Evolutionary conservation across 352 stramenopile genomes (phyloP).

Genomic region (Phytophthora agathidicida): DNA sequence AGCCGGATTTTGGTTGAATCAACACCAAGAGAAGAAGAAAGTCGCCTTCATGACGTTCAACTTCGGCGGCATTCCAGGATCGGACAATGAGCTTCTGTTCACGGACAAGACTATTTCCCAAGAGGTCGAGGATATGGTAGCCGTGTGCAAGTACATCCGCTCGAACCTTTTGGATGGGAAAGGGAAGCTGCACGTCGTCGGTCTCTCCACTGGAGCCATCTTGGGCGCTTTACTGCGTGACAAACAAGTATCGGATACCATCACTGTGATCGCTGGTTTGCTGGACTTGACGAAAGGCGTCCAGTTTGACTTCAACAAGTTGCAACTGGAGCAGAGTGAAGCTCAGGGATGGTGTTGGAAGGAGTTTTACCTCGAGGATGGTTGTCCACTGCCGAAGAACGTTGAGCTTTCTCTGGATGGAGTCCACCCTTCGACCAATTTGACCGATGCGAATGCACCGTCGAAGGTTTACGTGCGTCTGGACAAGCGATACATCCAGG

Average conservation of each 20-base stretch:
- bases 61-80: slow-evolving; percentile 70
- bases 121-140: slow-evolving; percentile 63
- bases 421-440: slow-evolving; percentile 14
- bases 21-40: slow-evolving; percentile 19
- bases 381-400: slow-evolving; percentile 40
- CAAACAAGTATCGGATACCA: slow-evolving; percentile 46
- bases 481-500: slow-evolving; percentile 53
- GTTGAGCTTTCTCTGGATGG: slow-evolving; percentile 54
- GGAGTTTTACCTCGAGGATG: slow-evolving; percentile 69
- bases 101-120: slow-evolving; percentile 59
- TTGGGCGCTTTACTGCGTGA: slow-evolving; percentile 63
- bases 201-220: slow-evolving; percentile 78
- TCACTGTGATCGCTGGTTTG: slow-evolving; percentile 66
- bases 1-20: slow-evolving; percentile 51
- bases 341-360: slow-evolving; percentile 61
- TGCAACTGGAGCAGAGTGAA: slow-evolving; percentile 53
- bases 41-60: slow-evolving; percentile 65
- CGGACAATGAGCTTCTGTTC: slow-evolving; percentile 54
- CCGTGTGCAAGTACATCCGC: slow-evolving; percentile 53
- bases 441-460: slow-evolving; percentile 24
- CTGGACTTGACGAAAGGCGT: slow-evolving; percentile 55
- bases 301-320: slow-evolving; percentile 57
- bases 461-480: slow-evolving; percentile 65
- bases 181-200: slow-evolving; percentile 59
- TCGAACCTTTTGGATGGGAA: slow-evolving; percentile 32